phyloP scores from a whole-genome alignment of 2,329 filamentous ascomycete genomes.

The Helicocarpus griseus region DNA sequence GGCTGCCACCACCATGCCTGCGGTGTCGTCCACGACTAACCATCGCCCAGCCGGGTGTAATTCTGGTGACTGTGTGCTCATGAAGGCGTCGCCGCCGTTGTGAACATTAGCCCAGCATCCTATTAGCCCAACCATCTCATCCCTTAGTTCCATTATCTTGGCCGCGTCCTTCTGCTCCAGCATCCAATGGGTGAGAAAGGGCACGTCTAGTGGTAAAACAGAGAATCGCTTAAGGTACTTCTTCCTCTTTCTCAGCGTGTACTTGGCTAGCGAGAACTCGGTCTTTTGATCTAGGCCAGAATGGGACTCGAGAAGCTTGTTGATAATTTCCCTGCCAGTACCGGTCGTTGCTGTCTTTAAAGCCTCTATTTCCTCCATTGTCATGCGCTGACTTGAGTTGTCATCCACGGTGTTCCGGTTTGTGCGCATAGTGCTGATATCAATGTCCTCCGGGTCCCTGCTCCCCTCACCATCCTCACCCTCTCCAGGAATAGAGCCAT shows the following conservation, averaged over 20 bases:
- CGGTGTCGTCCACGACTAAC: slow-evolving; percentile 78
- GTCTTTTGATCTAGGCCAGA: slow-evolving; percentile 90
- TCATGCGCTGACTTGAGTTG: slow-evolving; percentile 62
- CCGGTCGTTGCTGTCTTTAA: slow-evolving; percentile 63
- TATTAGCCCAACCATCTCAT: slow-evolving; percentile 71
- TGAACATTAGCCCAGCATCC: slow-evolving; percentile 88
- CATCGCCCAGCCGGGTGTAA: slow-evolving; percentile 51
- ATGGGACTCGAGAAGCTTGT: slow-evolving; percentile 86
- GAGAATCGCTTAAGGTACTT: slow-evolving; percentile 90
- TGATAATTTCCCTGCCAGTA: slow-evolving; percentile 79
- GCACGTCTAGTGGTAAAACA: slow-evolving; percentile 71
- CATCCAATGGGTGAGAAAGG: slow-evolving; percentile 64
- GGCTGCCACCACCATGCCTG: slow-evolving; percentile 69
- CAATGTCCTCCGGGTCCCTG: slow-evolving; percentile 28
- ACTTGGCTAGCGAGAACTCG: slow-evolving; percentile 85
- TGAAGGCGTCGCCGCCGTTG: slow-evolving; percentile 43
- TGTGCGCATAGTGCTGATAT: slow-evolving; percentile 46
- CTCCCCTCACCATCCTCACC: slow-evolving; percentile 24
- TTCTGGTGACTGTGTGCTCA: slow-evolving; percentile 15
- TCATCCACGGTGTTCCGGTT: slow-evolving; percentile 57
- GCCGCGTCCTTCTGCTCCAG: slow-evolving; percentile 68
- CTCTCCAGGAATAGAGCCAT: slow-evolving; percentile 23
- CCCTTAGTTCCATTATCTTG: slow-evolving; percentile 75
- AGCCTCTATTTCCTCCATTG: slow-evolving; percentile 60
- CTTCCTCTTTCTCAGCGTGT: slow-evolving; percentile 84